A percentile compares a stretch with the other conserved stretches of the same genome.
phyloP scores from a whole-genome alignment of 345 rosid genomes.

The Aurinia saxatilis region DNA sequence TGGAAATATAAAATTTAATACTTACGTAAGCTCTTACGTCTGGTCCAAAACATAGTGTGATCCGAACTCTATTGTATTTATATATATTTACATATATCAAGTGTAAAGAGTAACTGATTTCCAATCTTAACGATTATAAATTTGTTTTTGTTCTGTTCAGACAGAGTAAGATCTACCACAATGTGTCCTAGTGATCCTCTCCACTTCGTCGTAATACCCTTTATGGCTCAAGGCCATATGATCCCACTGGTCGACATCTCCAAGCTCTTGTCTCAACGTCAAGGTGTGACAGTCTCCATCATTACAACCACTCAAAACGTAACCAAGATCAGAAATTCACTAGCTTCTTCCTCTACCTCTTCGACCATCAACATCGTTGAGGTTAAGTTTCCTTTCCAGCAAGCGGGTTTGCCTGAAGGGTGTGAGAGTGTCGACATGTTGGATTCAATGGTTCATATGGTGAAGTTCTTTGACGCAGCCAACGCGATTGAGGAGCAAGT shows the following conservation, averaged over 20 bases:
- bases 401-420: slow-evolving; percentile 35
- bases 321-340: slow-evolving; percentile 17
- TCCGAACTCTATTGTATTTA: neutral
- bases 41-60: slow-evolving; percentile 2
- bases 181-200: slow-evolving; percentile 21
- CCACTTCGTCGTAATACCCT: slow-evolving; percentile 43
- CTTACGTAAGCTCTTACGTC: slow-evolving; percentile 1
- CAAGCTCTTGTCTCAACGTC: slow-evolving; percentile 30
- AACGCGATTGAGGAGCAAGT: slow-evolving; percentile 24
- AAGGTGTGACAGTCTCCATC: slow-evolving; percentile 25
- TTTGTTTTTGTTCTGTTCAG: neutral
- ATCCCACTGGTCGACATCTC: slow-evolving; percentile 43
- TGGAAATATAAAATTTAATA: neutral
- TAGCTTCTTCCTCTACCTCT: slow-evolving; percentile 12
- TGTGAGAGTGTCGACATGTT: slow-evolving; percentile 34
- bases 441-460: neutral
- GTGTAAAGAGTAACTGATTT: neutral
- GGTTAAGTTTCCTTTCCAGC: slow-evolving; percentile 20
- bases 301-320: slow-evolving; percentile 34
- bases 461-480: slow-evolving; percentile 24
- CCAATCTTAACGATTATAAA: neutral
- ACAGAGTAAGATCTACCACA: neutral
- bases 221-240: slow-evolving; percentile 42
- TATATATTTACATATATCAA: neutral
- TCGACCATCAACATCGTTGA: slow-evolving; percentile 17